These are phyloP conservation scores for Gleditsia sinensis DNA, from an alignment of 306 rosid genomes.

Conservation along the genomic window DNA sequence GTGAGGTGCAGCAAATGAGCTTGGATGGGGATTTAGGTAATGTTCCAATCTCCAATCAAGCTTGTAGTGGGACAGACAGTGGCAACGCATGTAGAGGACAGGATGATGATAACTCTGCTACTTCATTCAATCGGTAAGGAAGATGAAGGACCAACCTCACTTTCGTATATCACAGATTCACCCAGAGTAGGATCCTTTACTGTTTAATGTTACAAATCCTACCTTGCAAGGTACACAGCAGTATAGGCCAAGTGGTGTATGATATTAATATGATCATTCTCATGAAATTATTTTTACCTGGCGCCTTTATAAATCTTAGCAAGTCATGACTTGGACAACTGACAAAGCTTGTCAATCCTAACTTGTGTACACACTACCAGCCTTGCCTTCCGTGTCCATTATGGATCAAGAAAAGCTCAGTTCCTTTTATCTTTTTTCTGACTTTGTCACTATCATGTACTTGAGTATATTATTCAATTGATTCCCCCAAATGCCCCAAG, in stretches of 20 bases:
- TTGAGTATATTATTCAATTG: no score
- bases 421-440: not conserved
- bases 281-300: constrained; percentile 27
- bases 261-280: constrained; percentile 21
- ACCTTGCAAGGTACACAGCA: constrained; percentile 26
- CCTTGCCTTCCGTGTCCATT: not conserved
- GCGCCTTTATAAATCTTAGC: constrained; percentile 31
- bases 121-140: constrained; percentile 74
- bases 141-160: no score
- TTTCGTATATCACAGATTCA: constrained; percentile 25
- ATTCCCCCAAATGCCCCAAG: no score
- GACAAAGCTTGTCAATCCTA: constrained; percentile 2
- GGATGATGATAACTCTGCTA: constrained; percentile 88
- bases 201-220: constrained; percentile 22
- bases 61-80: constrained; percentile 87
- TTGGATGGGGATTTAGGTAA: constrained; percentile 89
- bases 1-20: constrained; percentile 96
- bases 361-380: not conserved
- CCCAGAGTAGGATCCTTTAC: constrained; percentile 7
- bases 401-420: not conserved
- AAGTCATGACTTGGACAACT: not conserved
- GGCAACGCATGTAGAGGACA: constrained; percentile 91
- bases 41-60: constrained; percentile 77
- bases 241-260: constrained; percentile 36
- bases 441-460: not conserved